Evolutionary conservation across 2,329 filamentous ascomycete species (phyloP).

Genomic region (Talaromyces marneffei): DNA sequence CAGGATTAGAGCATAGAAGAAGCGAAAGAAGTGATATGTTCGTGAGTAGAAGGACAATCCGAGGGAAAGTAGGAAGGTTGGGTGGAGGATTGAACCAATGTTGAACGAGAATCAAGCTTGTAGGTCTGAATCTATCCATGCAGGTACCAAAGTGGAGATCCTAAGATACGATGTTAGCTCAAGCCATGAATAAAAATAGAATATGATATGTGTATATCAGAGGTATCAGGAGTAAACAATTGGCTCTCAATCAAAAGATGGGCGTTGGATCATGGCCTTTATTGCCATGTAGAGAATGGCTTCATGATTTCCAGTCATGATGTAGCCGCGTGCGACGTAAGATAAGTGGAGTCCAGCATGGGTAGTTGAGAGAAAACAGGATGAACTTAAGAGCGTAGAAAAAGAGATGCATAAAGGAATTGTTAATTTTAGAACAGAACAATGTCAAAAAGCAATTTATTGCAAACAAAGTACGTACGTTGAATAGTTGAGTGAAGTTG

Average conservation of each 20-base stretch:
- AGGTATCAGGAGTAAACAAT: not conserved
- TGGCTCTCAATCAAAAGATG: not conserved
- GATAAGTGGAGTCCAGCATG: not conserved
- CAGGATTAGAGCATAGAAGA: not conserved
- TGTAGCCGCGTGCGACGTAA: not conserved
- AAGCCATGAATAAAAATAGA: constrained; percentile 1
- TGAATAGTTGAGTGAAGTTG: not conserved
- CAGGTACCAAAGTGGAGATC: constrained; percentile 7
- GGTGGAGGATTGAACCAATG: not conserved
- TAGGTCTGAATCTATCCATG: not conserved
- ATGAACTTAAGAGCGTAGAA: not conserved
- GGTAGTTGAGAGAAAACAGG: not conserved
- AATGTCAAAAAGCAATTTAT: not conserved
- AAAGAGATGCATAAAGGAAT: not conserved
- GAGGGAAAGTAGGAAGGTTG: not conserved
- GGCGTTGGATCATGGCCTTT: not conserved
- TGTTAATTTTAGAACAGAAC: constrained; percentile 8
- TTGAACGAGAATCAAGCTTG: not conserved
- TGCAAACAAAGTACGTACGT: not conserved
- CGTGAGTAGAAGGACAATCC: not conserved
- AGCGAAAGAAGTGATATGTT: not conserved
- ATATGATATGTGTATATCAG: not conserved
- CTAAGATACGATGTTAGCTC: not conserved
- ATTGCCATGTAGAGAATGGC: not conserved
- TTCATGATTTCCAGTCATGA: not conserved